Conservation (phyloP, 768 basidiomycete species). For the Panus rudis region DNA sequence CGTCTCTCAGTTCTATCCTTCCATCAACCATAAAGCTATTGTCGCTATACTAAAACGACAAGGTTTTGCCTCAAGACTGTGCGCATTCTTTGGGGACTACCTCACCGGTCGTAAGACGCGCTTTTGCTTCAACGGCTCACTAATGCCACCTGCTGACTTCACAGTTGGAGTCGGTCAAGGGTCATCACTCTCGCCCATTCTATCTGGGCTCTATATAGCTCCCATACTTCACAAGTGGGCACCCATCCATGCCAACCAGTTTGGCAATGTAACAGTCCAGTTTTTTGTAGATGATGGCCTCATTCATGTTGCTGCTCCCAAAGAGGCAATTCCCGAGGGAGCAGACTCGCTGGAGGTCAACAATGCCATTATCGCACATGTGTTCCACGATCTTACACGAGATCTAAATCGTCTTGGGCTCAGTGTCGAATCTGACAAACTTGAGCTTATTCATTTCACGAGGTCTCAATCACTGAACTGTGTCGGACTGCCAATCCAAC, state of each 20-base stretch:
- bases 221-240: slow-evolving; percentile 14
- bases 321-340: background rate
- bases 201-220: slow-evolving; percentile 27
- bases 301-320: slow-evolving; percentile 1
- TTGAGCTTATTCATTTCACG: slow-evolving; percentile 14
- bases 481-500: background rate
- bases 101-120: slow-evolving; percentile 12
- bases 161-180: slow-evolving; percentile 28
- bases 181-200: slow-evolving; percentile 23
- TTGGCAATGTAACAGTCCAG: background rate
- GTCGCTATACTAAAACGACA: slow-evolving; percentile 8
- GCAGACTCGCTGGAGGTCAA: background rate
- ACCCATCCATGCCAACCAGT: background rate
- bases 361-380: background rate
- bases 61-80: slow-evolving; percentile 12
- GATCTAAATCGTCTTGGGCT: slow-evolving; percentile 8
- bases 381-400: background rate
- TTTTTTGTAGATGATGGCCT: slow-evolving; percentile 15
- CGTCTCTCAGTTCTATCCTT: slow-evolving; percentile 28
- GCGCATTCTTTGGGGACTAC: slow-evolving; percentile 12
- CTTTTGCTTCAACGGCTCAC: slow-evolving; percentile 20
- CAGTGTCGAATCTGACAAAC: slow-evolving; percentile 7
- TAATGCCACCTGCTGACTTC: slow-evolving; percentile 14
- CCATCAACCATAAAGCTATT: slow-evolving; percentile 7
- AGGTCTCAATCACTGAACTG: background rate